Percentiles rank a stretch among this genome's conserved stretches.
Evolutionary conservation across 2,329 filamentous ascomycete genomes (phyloP).

Genomic region (Coniochaeta ligniaria): DNA sequence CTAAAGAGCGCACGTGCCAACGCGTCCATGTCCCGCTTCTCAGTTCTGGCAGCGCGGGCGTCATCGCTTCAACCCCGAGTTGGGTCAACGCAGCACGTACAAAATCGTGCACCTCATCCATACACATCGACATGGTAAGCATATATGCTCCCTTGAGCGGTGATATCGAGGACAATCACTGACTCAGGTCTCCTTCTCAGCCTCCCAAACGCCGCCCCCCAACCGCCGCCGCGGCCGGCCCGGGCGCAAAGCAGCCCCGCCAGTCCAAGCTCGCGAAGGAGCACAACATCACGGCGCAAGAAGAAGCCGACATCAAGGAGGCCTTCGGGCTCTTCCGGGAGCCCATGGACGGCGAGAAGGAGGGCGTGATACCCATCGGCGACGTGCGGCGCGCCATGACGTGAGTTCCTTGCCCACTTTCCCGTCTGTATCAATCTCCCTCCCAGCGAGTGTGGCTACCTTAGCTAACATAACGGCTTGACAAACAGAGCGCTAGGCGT

Average conservation of each 20-base stretch:
- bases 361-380: slow-evolving; percentile 59
- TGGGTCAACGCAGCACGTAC: neutral
- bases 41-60: neutral
- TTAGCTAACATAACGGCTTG: neutral
- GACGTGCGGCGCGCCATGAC: slow-evolving; percentile 67
- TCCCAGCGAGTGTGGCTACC: neutral
- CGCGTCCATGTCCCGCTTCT: neutral
- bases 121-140: neutral
- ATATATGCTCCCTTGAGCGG: neutral
- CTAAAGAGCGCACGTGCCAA: neutral
- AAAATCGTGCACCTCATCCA: neutral
- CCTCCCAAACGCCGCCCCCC: slow-evolving; percentile 46
- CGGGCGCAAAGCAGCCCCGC: slow-evolving; percentile 36
- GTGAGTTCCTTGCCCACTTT: slow-evolving; percentile 37
- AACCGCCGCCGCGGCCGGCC: slow-evolving; percentile 13
- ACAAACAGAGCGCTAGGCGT: slow-evolving; percentile 72
- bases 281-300: slow-evolving; percentile 73
- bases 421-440: neutral
- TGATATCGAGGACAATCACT: neutral
- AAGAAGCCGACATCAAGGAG: slow-evolving; percentile 87
- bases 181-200: slow-evolving; percentile 19
- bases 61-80: neutral
- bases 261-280: slow-evolving; percentile 89
- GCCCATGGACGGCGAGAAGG: slow-evolving; percentile 63
- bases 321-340: slow-evolving; percentile 79